A percentile compares a stretch with the other conserved stretches of the same genome.
Conservation (phyloP, 345 rosid species). For the Cochlearia excelsa region DNA sequence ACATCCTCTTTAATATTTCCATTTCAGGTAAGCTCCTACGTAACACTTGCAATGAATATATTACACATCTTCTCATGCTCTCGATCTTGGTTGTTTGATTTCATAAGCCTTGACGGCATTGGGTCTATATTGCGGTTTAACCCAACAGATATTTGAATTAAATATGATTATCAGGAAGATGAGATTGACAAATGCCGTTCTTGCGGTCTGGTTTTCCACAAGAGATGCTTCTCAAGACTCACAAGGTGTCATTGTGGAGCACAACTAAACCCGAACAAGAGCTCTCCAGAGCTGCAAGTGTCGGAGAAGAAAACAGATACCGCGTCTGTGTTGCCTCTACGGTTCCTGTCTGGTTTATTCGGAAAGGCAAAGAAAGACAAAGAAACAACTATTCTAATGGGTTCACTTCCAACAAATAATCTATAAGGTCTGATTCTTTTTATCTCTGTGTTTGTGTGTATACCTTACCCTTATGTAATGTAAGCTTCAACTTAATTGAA, state of each 20-base stretch:
- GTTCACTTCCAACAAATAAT: slow-evolving; percentile 67
- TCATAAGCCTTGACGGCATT: slow-evolving; percentile 1
- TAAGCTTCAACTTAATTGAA: slow-evolving; percentile 7
- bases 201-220: slow-evolving; percentile 67
- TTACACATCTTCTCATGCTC: neutral
- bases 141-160: neutral
- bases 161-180: slow-evolving; percentile 58
- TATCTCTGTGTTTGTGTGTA: slow-evolving; percentile 11
- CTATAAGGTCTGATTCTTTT: slow-evolving; percentile 36
- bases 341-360: slow-evolving; percentile 61
- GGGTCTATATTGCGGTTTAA: neutral
- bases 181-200: slow-evolving; percentile 58
- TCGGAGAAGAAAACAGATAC: slow-evolving; percentile 50
- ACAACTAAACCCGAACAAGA: slow-evolving; percentile 37
- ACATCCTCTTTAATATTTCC: slow-evolving; percentile 91
- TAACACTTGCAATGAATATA: neutral
- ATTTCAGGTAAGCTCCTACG: slow-evolving; percentile 65
- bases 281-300: slow-evolving; percentile 35
- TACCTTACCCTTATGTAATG: slow-evolving; percentile 16
- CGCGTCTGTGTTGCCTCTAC: slow-evolving; percentile 37
- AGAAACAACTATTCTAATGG: slow-evolving; percentile 65
- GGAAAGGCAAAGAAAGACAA: slow-evolving; percentile 51
- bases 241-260: slow-evolving; percentile 66
- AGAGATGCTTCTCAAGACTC: slow-evolving; percentile 66
- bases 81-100: slow-evolving; percentile 1